Base-by-base conservation (phyloP, 257 asterid genomes). In the Primulina huaijiensis region DNA sequence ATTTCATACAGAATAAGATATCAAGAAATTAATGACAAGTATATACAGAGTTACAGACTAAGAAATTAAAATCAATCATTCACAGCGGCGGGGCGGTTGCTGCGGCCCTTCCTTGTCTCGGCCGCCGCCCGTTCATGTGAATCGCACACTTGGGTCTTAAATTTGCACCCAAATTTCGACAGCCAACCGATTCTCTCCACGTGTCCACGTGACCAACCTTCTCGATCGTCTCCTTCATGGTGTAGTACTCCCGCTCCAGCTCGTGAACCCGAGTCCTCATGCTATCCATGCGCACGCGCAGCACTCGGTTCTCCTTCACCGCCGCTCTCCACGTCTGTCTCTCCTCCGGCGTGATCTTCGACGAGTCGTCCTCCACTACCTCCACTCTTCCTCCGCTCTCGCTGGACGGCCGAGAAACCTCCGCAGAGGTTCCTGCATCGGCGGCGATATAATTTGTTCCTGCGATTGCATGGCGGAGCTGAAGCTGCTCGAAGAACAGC, bases 381-480 rank as follows among this genome's bases (percentile, higher is more conserved):
- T 23, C 25, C 1, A 23, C 1, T 23, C 25, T 23, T 23, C 20
- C 20, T 46, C 56, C 56, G 20, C 20, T 16, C 19, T 14, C 56
- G 20, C 20, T 46, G 5, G 56, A 46, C 19, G 19, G 19, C 56
- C 56, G 56, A 16, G 56, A 46, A 19, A 43, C n/a, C n/a, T 43
- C 55, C n/a, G n/a, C 55, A n/a, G 55, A 43, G 55, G 55, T 43
- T 14, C n/a, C 55, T 11, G 17, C 55, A 6, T 46, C 56, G 56
- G 20, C 20, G 20, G 56, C 1, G 64, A 85, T 70, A 9, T 12
- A 12, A 43, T 90, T 78, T 17, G 89, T 85, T 10, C 98, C 96
- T 60, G 97, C 90, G 0, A 93, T 90, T 50, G 97, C 96, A 55
- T 89, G 99, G 70, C 99, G 96, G 79, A 94, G 97, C 84, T 91